A percentile compares a stretch with the other conserved stretches of the same genome.
These are phyloP conservation scores for Globisporangium solare DNA, from an alignment of 352 stramenopile species.

Conservation along the genomic window DNA sequence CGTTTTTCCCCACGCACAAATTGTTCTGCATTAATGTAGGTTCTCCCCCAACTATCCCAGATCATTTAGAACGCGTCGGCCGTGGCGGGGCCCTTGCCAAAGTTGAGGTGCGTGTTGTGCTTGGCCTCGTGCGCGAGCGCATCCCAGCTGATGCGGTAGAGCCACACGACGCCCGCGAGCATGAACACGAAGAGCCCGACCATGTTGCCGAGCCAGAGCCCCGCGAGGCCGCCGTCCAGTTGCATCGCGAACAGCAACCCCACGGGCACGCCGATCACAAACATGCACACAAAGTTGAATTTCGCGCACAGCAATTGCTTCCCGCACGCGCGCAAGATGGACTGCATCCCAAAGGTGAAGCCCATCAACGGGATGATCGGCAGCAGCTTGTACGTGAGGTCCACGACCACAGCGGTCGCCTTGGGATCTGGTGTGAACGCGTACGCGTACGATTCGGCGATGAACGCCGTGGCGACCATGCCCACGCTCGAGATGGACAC, in stretches of 20 bases:
- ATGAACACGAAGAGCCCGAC: slow-evolving; percentile 16
- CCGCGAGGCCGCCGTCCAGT: slow-evolving; percentile 13
- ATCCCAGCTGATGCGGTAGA: slow-evolving; percentile 10
- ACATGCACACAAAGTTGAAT: slow-evolving; percentile 13
- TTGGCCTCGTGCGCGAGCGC: slow-evolving; percentile 10
- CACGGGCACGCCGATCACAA: slow-evolving; percentile 17
- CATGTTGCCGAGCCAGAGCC: slow-evolving; percentile 20
- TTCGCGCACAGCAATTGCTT: slow-evolving; percentile 13
- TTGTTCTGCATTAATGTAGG: background rate
- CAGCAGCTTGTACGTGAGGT: slow-evolving; percentile 7
- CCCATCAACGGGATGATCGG: slow-evolving; percentile 9
- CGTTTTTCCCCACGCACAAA: too few species aligned
- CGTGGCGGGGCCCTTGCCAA: slow-evolving; percentile 1
- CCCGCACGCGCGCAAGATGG: slow-evolving; percentile 14
- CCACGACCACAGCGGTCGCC: background rate
- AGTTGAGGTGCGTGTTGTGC: slow-evolving; percentile 8
- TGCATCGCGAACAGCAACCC: slow-evolving; percentile 14
- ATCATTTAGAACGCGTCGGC: slow-evolving; percentile 2
- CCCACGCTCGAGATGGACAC: slow-evolving; percentile 6
- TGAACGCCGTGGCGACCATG: background rate
- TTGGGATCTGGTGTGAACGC: slow-evolving; percentile 13
- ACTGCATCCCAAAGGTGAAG: slow-evolving; percentile 11
- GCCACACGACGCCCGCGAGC: slow-evolving; percentile 17
- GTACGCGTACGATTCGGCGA: slow-evolving; percentile 8
- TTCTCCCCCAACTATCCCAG: slow-evolving; percentile 1